Evolutionary conservation across 2,329 filamentous ascomycete genomes (phyloP), one percentile per base, ranked within the genome.

Genomic region (Neophaeococcomyces aloes): DNA sequence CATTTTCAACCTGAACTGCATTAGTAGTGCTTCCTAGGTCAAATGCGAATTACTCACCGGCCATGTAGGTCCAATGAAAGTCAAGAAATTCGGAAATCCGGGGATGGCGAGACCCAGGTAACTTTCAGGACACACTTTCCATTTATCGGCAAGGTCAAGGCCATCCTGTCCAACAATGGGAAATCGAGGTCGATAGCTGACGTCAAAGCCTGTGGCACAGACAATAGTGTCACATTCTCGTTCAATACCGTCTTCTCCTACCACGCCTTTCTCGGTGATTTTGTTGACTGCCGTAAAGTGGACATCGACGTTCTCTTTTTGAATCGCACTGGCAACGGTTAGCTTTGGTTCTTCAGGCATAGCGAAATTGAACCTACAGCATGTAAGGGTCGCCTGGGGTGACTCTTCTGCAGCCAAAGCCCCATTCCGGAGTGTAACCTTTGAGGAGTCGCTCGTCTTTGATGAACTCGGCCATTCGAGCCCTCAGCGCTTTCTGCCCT

Each of bases 41-140:
- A n/a, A n/a, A n/a, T n/a, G n/a, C n/a, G n/a, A n/a, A n/a, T n/a
- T n/a, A n/a, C 84, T 53, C 71, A 54, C 69, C 67, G 0, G 74
- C 73, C 0, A 61, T 58, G 3, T 56, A 86, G 18, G 75, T 72
- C 0, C 29, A 81, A 1, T 72, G 75, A 1, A 74, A 83, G 39
- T 53, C 15, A 63, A 53, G 37, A 57, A 59, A 21, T 63, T 63
- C 0, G 61, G 59, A 46, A 58, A 57, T 8, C 49, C 48, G 3
- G 44, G 23, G 7, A 47, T 50, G 15, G 44, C 44, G 10, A 60
- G 36, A 1, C 42, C 42, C 5, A 61, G 48, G 42, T 61, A 61
- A 1, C 49, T 49, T 13, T 52, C 45, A 0, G 59, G 52, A 13
- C 47, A 38, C 3, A 51, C 29, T 30, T 43, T 48, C 57, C 57